Evolutionary conservation across 140 eudicot genomes (phyloP).

Genomic region (Stevia rebaudiana): DNA sequence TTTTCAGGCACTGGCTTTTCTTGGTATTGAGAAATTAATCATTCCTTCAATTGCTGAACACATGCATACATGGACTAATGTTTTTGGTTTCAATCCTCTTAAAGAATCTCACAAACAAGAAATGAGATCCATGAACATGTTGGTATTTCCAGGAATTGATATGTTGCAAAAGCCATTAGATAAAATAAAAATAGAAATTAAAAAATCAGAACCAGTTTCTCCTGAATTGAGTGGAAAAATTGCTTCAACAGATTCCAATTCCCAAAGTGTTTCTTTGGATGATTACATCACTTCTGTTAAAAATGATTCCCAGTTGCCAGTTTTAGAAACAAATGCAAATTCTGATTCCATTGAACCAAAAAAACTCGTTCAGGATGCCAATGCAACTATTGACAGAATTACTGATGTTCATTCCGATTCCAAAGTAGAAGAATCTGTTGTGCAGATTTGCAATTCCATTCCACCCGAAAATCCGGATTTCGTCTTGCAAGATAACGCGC

Average conservation of each 20-base stretch:
- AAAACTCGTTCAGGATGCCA: not conserved
- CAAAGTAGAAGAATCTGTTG: not conserved
- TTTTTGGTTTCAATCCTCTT: conserved; percentile 64
- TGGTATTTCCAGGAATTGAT: conserved; percentile 91
- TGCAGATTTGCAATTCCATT: conserved; percentile 5
- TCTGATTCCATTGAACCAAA: not conserved
- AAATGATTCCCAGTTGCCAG: not conserved
- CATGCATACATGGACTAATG: conserved; percentile 80
- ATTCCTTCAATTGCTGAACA: conserved; percentile 92
- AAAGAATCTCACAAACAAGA: conserved; percentile 61
- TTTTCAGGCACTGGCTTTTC: conserved; percentile 63
- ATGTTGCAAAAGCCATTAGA: conserved; percentile 68
- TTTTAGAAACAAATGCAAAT: not conserved
- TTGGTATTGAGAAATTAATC: conserved; percentile 64
- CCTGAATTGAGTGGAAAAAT: conserved; percentile 23
- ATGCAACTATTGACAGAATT: not conserved
- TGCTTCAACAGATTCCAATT: conserved; percentile 18
- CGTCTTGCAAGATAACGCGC: not conserved
- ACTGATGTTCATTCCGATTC: conserved; percentile 3
- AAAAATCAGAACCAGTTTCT: conserved; percentile 34
- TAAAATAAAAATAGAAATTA: conserved; percentile 14
- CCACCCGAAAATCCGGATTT: not conserved
- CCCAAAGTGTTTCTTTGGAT: not conserved
- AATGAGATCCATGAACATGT: conserved; percentile 73
- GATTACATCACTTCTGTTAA: conserved; percentile 3